Conservation (phyloP, 164 flowering plant species). For the Vitis vinifera region DNA sequence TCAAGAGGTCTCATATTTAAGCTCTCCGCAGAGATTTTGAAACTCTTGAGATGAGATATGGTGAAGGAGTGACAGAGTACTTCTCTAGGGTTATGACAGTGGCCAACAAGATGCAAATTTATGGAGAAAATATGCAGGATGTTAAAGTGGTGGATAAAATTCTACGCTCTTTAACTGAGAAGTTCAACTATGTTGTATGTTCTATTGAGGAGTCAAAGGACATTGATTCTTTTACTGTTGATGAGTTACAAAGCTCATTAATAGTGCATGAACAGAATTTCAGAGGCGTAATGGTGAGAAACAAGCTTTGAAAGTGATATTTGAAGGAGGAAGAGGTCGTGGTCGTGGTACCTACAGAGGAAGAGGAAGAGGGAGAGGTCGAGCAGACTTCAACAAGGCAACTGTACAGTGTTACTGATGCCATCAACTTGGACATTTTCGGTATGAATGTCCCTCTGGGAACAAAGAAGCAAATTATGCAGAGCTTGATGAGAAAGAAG, state of each 20-base stretch:
- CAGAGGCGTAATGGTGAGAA: not conserved
- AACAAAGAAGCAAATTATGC: slow-evolving; percentile 23
- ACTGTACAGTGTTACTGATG: slow-evolving; percentile 29
- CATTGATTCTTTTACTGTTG: not conserved
- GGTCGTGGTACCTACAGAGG: slow-evolving; percentile 20
- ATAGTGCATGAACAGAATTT: slow-evolving; percentile 15
- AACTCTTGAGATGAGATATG: slow-evolving; percentile 8
- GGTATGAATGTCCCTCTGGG: slow-evolving; percentile 24
- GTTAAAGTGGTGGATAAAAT: slow-evolving; percentile 15
- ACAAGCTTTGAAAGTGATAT: slow-evolving; percentile 4
- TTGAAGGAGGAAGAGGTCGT: not conserved
- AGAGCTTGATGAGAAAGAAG: slow-evolving; percentile 5
- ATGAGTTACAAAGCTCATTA: slow-evolving; percentile 19
- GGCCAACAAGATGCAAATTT: slow-evolving; percentile 21
- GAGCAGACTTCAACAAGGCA: slow-evolving; percentile 13
- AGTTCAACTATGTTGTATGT: slow-evolving; percentile 15
- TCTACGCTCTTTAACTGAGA: slow-evolving; percentile 4
- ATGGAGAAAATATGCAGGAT: slow-evolving; percentile 14
- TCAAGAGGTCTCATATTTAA: slow-evolving; percentile 14
- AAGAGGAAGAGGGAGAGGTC: slow-evolving; percentile 16
- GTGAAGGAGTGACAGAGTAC: slow-evolving; percentile 18
- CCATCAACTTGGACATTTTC: slow-evolving; percentile 26
- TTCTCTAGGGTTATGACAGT: slow-evolving; percentile 25
- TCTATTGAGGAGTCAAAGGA: not conserved
- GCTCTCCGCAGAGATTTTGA: not conserved